Evolutionary conservation across 1,284 basidiomycete genomes (phyloP), one percentile per base, ranked within the genome.

Genomic region (Sanghuangporus sanghuang): DNA sequence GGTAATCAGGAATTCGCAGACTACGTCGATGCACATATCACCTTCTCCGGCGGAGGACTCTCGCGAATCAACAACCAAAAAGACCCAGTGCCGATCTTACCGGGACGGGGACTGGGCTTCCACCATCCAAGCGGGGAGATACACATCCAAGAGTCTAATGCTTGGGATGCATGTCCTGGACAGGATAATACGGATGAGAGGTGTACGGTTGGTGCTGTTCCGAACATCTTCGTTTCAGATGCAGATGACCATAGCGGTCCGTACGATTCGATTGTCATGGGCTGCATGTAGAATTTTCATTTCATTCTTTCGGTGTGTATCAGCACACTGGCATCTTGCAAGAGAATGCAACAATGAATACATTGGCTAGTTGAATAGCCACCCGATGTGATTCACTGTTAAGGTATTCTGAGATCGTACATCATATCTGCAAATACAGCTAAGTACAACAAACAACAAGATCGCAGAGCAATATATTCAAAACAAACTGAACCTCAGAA

Each of bases 1-100:
- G 87, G 86, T 6, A 88, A 89, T 69, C 78, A 81, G 67, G 81
- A 74, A 0, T 86, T 85, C 64, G 85, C 85, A 0, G 66, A 84
- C 68, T 86, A 81, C 64, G 78, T 88, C 21, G 85, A 88, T 68
- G 70, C 71, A 6, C 71, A 81, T 48, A 54, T 76, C 11, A 59
- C 71, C 68, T 27, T 8, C 21, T n/a, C n/a, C 23, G 50, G 32
- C 21, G 53, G 23, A 8, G 32, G 68, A 9, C 59, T 83, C 49
- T 78, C 78, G n/a, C 18, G 71, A 67, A 66, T 74, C 49, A 73
- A 73, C 62, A 70, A 75, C 68, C 55, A 69, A 57, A 42, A 69
- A 27, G 74, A 75, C 57, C 68, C 67, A 4, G 64, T 75, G 9
- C 74, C 74, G 3, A 75, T 72, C 50, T 61, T 73, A 8, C 74